Conservation (phyloP, 441 rosid species). For the Brassica balearica region DNA sequence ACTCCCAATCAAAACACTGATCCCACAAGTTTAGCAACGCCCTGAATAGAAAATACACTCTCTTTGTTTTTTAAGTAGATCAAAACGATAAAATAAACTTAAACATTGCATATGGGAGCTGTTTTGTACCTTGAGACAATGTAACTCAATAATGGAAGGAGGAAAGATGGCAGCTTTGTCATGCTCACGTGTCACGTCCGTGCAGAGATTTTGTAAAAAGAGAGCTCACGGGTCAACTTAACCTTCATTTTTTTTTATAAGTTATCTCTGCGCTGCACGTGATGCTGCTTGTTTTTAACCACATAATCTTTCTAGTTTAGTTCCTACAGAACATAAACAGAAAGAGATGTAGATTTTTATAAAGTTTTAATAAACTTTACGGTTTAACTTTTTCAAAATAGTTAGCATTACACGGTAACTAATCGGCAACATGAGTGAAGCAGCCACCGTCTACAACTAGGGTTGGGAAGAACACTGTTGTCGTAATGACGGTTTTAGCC, state of each 20-base stretch:
- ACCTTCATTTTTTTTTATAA: constrained; percentile 14
- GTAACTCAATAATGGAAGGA: constrained; percentile 24
- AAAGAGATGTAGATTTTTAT: background rate
- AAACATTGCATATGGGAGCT: constrained; percentile 1
- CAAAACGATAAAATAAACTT: background rate
- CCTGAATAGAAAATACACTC: constrained; percentile 21
- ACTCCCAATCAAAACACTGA: background rate
- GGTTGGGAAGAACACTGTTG: constrained; percentile 26
- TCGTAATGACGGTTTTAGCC: constrained; percentile 16
- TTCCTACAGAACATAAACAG: constrained; percentile 13
- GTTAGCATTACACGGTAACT: background rate
- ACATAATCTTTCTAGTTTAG: constrained; percentile 16
- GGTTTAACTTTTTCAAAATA: background rate
- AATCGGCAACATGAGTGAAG: background rate
- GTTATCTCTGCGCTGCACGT: background rate
- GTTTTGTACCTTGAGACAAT: constrained; percentile 12
- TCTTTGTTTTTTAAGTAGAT: background rate
- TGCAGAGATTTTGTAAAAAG: constrained; percentile 18
- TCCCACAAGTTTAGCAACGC: background rate
- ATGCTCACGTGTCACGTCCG: constrained; percentile 41
- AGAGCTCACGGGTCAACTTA: constrained; percentile 35
- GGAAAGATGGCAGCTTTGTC: constrained; percentile 32
- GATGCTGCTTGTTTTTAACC: constrained; percentile 14
- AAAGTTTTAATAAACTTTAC: background rate
- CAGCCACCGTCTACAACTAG: constrained; percentile 31